Evolutionary conservation across 2,329 filamentous ascomycete genomes (phyloP), one percentile per base, ranked within the genome.

Genomic region (Calonectria fujianensis): DNA sequence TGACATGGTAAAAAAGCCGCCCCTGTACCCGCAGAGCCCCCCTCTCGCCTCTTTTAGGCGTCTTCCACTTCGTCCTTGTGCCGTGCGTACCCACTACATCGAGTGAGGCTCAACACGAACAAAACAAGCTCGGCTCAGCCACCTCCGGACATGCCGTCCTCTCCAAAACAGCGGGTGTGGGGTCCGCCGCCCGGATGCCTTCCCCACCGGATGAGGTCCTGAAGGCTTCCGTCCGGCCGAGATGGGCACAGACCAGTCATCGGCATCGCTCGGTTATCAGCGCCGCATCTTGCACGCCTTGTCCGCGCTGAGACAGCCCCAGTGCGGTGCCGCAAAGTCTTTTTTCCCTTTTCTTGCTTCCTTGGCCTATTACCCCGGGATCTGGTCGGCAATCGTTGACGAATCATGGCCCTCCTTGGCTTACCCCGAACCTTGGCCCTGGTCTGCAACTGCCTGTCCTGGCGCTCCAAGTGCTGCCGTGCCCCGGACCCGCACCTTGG

Each of bases 261-360:
- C 79, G 79, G 79, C 78, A 76, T 75, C 75, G 74, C 59, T 81
- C 80, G 80, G 80, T 79, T 80, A 81, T 76, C 52, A 66, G 63
- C 54, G 57, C 65, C 72, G 32, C 27, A 45, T 48, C 52, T 59
- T n/a, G 8, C 54, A 37, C 54, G 57, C 57, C 57, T 57, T n/a
- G 31, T n/a, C 18, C 52, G 52, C 52, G 16, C 29, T 57, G 52
- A 31, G 52, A 32, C 31, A 57, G 52, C 52, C 52, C 27, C 52
- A 32, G 52, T 31, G 29, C 52, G 16, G 31, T 11, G 52, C 45
- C 32, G 31, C 37, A 41, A 39, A 39, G 45, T 18, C 39, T 41
- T 20, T 41, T 41, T 20, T 20, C 11, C 10, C 37, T 18, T 29
- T 65, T 35, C 32, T 35, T 8, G 8, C 32, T 14, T 27, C 27